Evolutionary conservation across 345 rosid genomes (phyloP), one percentile per base, ranked within the genome.

Genomic region (Euclidium syriacum): DNA sequence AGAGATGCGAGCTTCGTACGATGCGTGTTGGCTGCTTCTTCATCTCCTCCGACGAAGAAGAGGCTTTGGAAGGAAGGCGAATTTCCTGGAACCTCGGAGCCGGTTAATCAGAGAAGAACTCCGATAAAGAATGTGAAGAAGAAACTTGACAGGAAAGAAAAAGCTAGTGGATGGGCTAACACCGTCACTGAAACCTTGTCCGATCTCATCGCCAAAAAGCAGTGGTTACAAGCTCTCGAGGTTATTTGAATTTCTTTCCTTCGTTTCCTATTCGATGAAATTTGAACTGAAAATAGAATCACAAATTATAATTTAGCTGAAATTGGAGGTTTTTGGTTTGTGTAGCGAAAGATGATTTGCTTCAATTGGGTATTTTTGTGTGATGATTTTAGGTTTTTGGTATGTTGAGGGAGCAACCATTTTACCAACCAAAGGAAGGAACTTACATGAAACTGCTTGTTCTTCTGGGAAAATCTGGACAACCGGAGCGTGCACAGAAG

Each of bases 141-240:
- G 83, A 88, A 81, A 64, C 62, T 83, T 7, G 95, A 92, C 53
- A 77, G 75, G 42, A 82, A 78, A 77, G 49, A 58, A 63, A 72
- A 80, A 32, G 79, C 95, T 67, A 86, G 68, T 50, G 98, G 89
- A 24, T 88, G 96, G 94, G 94, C 29, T 52, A 71, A 53, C 77
- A 85, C 95, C 47, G 95, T 89, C 64, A 81, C 98, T 5, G 98
- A 89, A 67, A 68, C 82, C 36, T 77, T 92, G 41, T 84, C 95
- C 26, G 92, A 88, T 54, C 73, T 48, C 71, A 83, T 92, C 71
- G 78, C 73, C 48, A 86, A 83, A 73, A 92, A 86, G 68, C 87
- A 83, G 42, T 89, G 95, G 96, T 39, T 67, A 41, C 71, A 83
- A 67, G 96, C 98, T 60, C 91, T 92, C 15, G 79, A 86, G 91